Conservation (phyloP, 805 yeast genomes). For the Alloascoidea hylecoeti region DNA sequence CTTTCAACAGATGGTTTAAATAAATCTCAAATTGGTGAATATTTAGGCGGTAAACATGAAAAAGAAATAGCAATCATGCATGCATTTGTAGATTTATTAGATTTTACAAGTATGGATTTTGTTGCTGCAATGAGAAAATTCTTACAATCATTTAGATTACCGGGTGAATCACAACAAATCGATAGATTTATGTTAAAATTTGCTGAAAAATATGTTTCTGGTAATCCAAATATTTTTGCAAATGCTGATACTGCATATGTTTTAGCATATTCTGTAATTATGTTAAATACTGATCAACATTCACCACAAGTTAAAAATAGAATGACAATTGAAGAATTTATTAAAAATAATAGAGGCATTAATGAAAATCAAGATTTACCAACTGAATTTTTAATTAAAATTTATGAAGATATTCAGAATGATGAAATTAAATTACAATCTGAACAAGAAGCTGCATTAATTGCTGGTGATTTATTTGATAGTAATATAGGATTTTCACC, state of each 20-base stretch:
- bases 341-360: constrained; percentile 80
- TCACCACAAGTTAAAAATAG: constrained; percentile 73
- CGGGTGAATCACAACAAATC: constrained; percentile 97
- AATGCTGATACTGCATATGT: constrained; percentile 93
- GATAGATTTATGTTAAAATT: constrained; percentile 95
- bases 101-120: constrained; percentile 53
- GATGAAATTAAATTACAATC: constrained; percentile 86
- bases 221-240: constrained; percentile 62
- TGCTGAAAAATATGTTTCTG: constrained; percentile 83
- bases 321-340: constrained; percentile 81
- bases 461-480: constrained; percentile 42
- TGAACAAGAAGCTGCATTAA: constrained; percentile 85
- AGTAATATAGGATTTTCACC: constrained; percentile 28
- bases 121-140: constrained; percentile 79
- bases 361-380: constrained; percentile 85
- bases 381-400: constrained; percentile 48
- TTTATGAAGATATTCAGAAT: constrained; percentile 63
- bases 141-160: constrained; percentile 80
- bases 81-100: constrained; percentile 80
- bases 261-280: constrained; percentile 78
- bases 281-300: constrained; percentile 92
- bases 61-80: constrained; percentile 77
- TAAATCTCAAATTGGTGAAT: constrained; percentile 80
- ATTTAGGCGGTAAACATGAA: constrained; percentile 78
- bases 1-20: constrained; percentile 60